These are phyloP conservation scores for Aristolochia californica DNA, from an alignment of 164 flowering plant genomes.

Conservation along the genomic window DNA sequence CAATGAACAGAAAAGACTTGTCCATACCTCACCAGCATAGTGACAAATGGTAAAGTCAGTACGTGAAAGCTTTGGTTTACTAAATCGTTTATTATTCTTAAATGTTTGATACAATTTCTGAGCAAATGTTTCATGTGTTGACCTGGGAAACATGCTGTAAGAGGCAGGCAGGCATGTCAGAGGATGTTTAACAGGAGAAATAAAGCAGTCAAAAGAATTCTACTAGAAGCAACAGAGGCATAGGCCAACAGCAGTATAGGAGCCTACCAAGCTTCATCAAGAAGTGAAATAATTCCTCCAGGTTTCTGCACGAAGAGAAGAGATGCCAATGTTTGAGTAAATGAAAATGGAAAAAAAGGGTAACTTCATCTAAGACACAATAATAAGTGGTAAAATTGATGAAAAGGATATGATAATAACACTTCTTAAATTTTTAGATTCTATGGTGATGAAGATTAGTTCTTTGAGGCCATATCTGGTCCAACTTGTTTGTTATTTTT, in stretches of 20 bases:
- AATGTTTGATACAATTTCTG: conserved; percentile 95
- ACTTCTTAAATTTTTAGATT: too few relatives aligned
- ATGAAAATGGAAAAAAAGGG: not conserved
- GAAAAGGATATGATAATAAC: too few relatives aligned
- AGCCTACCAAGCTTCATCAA: conserved; percentile 96
- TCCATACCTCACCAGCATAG: conserved; percentile 92
- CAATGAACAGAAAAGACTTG: not conserved
- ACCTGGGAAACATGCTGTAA: conserved; percentile 96
- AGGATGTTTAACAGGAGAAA: not conserved
- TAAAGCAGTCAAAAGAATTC: not conserved
- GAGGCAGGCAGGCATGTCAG: conserved; percentile 4
- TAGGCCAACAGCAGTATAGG: conserved; percentile 12
- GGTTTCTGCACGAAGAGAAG: conserved; percentile 65
- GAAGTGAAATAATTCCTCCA: conserved; percentile 90
- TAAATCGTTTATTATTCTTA: conserved; percentile 67
- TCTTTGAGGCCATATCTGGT: too few relatives aligned
- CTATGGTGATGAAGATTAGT: too few relatives aligned
- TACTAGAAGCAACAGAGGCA: too few relatives aligned
- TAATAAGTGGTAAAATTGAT: too few relatives aligned
- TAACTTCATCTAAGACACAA: not conserved
- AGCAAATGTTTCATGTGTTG: conserved; percentile 98
- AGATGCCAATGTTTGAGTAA: not conserved
- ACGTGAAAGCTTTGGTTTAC: conserved; percentile 96
- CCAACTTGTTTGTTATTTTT: too few relatives aligned
- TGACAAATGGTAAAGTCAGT: conserved; percentile 80